These are phyloP conservation scores for Camellia lanceoleosa DNA, from an alignment of 148 eudicot species.

Conservation along the genomic window DNA sequence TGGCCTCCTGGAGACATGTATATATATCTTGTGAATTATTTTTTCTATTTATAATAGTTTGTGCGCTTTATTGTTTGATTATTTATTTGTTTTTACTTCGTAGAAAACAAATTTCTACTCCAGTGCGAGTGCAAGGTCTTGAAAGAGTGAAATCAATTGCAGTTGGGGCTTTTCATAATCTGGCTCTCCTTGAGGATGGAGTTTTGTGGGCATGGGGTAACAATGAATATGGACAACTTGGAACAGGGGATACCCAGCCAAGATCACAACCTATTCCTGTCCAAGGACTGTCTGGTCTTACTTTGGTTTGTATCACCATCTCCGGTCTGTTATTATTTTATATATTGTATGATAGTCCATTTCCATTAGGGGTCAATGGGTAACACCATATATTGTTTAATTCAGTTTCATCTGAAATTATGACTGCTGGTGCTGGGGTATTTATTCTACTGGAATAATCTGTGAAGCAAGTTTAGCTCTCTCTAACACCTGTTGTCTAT, in stretches of 20 bases:
- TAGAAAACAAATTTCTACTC: constrained; percentile 95
- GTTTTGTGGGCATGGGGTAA: constrained; percentile 95
- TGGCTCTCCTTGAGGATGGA: constrained; percentile 92
- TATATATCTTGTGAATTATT: background rate
- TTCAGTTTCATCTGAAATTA: background rate
- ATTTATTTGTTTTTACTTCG: constrained; percentile 8
- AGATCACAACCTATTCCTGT: constrained; percentile 91
- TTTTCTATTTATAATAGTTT: constrained; percentile 1
- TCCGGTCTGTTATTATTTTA: background rate
- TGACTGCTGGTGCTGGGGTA: background rate
- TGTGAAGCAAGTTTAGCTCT: background rate
- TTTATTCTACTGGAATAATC: background rate
- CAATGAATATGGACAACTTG: constrained; percentile 98
- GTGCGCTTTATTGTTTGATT: background rate
- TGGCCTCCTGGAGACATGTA: constrained; percentile 99
- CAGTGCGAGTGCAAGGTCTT: constrained; percentile 90
- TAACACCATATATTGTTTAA: background rate
- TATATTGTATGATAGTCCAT: background rate
- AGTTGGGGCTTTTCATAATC: constrained; percentile 95
- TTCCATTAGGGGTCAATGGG: background rate
- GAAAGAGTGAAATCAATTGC: constrained; percentile 80
- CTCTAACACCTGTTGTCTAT: background rate
- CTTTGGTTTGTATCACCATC: constrained; percentile 51
- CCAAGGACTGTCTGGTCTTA: constrained; percentile 79
- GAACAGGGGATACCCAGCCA: constrained; percentile 99